phyloP scores from a whole-genome alignment of 805 yeast genomes.

The Kluyveromyces wickerhamii region DNA sequence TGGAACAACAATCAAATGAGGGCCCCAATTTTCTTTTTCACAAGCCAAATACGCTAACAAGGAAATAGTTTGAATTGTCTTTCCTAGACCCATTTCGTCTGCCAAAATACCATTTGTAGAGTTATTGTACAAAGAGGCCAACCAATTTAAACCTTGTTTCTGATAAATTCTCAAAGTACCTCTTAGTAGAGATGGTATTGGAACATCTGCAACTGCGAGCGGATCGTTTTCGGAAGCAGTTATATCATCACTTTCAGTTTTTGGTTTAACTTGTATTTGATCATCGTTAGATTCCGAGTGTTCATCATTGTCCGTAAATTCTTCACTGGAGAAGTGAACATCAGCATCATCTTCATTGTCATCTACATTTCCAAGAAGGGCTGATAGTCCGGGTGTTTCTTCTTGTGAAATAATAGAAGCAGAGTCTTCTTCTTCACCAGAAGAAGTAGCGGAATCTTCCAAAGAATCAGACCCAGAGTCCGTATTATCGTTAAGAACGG shows the following conservation, averaged over 20 bases:
- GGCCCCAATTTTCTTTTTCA: conserved; percentile 94
- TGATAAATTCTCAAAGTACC: conserved; percentile 88
- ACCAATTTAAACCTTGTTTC: conserved; percentile 94
- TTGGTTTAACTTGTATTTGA: conserved; percentile 4
- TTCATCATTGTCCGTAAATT: conserved; percentile 4
- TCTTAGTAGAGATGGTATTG: conserved; percentile 64
- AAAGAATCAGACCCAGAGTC: conserved; percentile 2
- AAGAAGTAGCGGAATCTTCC: conserved; percentile 2
- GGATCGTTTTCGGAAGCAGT: conserved; percentile 16
- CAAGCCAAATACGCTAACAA: conserved; percentile 83
- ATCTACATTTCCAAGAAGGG: conserved; percentile 3
- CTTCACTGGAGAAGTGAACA: conserved; percentile 10
- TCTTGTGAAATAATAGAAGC: not conserved
- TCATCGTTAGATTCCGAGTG: conserved; percentile 14
- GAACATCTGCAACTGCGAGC: conserved; percentile 57
- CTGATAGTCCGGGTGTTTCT: conserved; percentile 5
- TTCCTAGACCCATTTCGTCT: conserved; percentile 98
- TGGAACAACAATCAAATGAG: conserved; percentile 93
- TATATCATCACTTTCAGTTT: conserved; percentile 7
- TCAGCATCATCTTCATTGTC: conserved; percentile 8
- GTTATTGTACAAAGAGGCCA: conserved; percentile 86
- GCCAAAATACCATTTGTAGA: conserved; percentile 95
- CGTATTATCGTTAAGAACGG: conserved; percentile 9
- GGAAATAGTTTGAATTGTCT: conserved; percentile 93
- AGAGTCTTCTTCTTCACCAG: conserved; percentile 4